Percentiles rank a stretch among this genome's conserved stretches.
These are phyloP conservation scores for Cajanus cajan DNA, from an alignment of 306 rosid species.

Conservation along the genomic window DNA sequence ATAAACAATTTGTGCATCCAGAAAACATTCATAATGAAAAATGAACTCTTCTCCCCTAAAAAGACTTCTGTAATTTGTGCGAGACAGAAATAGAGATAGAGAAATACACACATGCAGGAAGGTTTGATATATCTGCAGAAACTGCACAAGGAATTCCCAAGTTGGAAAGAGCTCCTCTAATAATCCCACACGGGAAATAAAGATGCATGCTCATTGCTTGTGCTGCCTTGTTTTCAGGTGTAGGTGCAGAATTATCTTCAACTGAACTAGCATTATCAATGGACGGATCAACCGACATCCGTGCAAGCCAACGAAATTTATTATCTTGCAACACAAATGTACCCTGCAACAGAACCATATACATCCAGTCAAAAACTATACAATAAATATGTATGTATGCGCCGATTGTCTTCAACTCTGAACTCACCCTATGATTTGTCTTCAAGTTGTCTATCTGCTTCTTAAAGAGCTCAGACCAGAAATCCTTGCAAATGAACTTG, in stretches of 20 bases:
- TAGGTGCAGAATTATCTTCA: slow-evolving; percentile 52
- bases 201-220: slow-evolving; percentile 89
- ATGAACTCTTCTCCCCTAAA: neutral
- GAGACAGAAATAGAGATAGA: neutral
- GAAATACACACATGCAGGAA: slow-evolving; percentile 80
- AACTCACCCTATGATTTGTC: slow-evolving; percentile 85
- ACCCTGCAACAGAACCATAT: slow-evolving; percentile 58
- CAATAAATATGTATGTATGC: neutral
- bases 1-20: neutral
- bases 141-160: slow-evolving; percentile 97
- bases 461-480: slow-evolving; percentile 97
- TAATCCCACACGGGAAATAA: slow-evolving; percentile 94
- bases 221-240: slow-evolving; percentile 61
- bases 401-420: slow-evolving; percentile 4
- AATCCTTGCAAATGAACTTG: slow-evolving; percentile 97
- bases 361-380: slow-evolving; percentile 13
- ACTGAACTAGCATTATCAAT: slow-evolving; percentile 50
- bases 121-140: slow-evolving; percentile 83
- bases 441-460: slow-evolving; percentile 98
- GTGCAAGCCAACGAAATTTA: slow-evolving; percentile 81
- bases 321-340: slow-evolving; percentile 96
- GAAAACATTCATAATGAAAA: slow-evolving; percentile 28
- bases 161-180: slow-evolving; percentile 94
- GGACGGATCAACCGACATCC: slow-evolving; percentile 71
- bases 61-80: neutral